Percentiles rank a stretch among this genome's conserved stretches.
phyloP scores from a whole-genome alignment of 306 rosid genomes.

The Casuarina equisetifolia region DNA sequence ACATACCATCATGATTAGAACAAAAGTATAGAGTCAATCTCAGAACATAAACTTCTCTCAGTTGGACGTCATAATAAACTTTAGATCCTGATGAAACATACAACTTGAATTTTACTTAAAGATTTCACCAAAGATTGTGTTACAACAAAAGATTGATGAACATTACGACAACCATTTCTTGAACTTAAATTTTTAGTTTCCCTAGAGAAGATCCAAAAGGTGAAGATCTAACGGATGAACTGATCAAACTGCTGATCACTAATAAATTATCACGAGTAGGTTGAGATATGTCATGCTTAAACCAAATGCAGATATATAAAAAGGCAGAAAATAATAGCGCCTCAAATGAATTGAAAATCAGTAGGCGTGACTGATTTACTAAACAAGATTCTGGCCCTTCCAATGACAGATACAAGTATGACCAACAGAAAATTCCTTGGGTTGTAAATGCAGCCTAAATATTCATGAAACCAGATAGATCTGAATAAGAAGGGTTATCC shows the following conservation, averaged over 20 bases:
- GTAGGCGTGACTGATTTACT: not conserved
- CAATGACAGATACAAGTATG: not conserved
- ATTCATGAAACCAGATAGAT: not conserved
- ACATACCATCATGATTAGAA: slow-evolving; percentile 6
- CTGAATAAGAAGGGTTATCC: not conserved
- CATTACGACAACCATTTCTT: not conserved
- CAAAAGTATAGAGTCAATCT: slow-evolving; percentile 9
- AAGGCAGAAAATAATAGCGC: not conserved
- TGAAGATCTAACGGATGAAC: not conserved
- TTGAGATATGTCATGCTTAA: not conserved
- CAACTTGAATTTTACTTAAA: slow-evolving; percentile 13
- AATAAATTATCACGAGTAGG: not conserved
- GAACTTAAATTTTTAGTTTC: not conserved
- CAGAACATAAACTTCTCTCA: slow-evolving; percentile 23
- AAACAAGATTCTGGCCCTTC: not conserved
- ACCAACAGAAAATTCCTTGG: not conserved
- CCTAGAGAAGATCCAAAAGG: not conserved
- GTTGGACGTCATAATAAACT: not conserved
- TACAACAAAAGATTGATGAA: not conserved
- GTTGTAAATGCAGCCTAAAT: too few relatives aligned
- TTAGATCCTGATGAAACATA: not conserved
- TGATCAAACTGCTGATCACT: not conserved
- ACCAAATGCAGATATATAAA: not conserved
- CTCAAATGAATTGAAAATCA: not conserved
- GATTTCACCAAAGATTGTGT: not conserved